Evolutionary conservation across 371 early-diverging fungal species (phyloP), one percentile per base, ranked within the genome.

Genomic region (Astathelohania contejeani): DNA sequence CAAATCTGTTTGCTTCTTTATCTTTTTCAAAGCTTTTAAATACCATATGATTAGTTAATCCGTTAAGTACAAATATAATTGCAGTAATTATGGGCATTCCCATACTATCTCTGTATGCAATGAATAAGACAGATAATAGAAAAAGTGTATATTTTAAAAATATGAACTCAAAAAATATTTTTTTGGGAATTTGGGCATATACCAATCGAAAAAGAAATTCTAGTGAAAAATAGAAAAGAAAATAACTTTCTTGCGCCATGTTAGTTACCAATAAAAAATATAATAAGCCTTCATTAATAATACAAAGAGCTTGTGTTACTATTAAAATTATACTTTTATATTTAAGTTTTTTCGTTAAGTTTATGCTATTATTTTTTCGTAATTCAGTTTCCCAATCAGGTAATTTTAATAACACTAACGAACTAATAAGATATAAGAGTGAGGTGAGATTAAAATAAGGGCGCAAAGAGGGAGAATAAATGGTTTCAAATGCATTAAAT

Each of bases 221-320:
- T 43, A 43, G 16, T 7, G 43, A 43, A 20, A 43, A 43, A 20
- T 43, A 43, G 10, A 43, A 0, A n/a, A 43, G 19, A n/a, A 43
- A 43, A 20, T 43, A 43, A 20, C 43, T 43, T 43, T 43, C 43
- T 16, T 43, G 7, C 4, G 7, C 16, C 20, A 43, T 43, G 7
- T 43, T 19, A 43, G 16, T 43, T 20, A 43, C 19, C 43, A 43
- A 20, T 12, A 43, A 43, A 20, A 43, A 43, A 19, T 43, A 43
- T 43, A 43, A n/a, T 12, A 43, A 43, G 4, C 7, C 19, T 0
- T 43, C 43, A 18, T 12, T 16, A 4, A 12, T 43, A 18, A 19
- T 43, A 18, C 12, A 43, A 12, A 43, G 4, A n/a, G 20, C 19
- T 43, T 20, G 10, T 12, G 16, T 16, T 0, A 43, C 43, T 6